These are phyloP conservation scores for Cladosporium sp. DNA, from an alignment of 2,329 filamentous ascomycete genomes.

Conservation along the genomic window DNA sequence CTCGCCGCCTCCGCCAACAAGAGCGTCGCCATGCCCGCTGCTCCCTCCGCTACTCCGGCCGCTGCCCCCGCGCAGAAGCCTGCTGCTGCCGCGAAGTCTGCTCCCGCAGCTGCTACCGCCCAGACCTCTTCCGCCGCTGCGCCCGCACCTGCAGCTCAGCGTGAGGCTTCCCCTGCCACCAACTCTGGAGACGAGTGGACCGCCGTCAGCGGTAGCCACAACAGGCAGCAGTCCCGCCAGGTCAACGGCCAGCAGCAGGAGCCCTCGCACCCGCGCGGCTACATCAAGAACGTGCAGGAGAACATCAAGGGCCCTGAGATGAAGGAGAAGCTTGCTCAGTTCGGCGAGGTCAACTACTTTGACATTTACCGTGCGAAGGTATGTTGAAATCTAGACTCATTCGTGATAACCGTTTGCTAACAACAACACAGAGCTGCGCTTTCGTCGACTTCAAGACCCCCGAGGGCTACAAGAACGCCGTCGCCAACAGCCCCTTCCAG, in stretches of 20 bases:
- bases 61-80: conserved; percentile 18
- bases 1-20: conserved; percentile 50
- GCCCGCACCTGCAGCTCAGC: conserved; percentile 26
- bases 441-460: conserved; percentile 87
- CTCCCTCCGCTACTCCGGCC: conserved; percentile 29
- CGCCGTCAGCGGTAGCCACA: conserved; percentile 69
- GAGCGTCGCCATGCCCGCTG: conserved; percentile 30
- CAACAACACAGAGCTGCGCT: conserved; percentile 69
- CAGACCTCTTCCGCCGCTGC: conserved; percentile 19
- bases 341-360: conserved; percentile 58
- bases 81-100: conserved; percentile 25
- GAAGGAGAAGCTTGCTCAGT: conserved; percentile 62
- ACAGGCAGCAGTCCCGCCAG: conserved; percentile 70
- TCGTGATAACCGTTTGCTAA: background rate
- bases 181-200: conserved; percentile 73
- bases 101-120: conserved; percentile 21
- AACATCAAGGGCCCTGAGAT: conserved; percentile 73
- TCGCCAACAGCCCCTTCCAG: conserved; percentile 76
- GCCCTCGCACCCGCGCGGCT: conserved; percentile 76
- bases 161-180: conserved; percentile 33
- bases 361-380: conserved; percentile 71
- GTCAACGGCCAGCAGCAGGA: conserved; percentile 44
- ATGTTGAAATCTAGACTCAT: conserved; percentile 25
- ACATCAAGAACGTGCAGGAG: conserved; percentile 93
- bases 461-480: conserved; percentile 76